Base-by-base conservation (phyloP, 768 basidiomycete genomes). In the Russula virescens region DNA sequence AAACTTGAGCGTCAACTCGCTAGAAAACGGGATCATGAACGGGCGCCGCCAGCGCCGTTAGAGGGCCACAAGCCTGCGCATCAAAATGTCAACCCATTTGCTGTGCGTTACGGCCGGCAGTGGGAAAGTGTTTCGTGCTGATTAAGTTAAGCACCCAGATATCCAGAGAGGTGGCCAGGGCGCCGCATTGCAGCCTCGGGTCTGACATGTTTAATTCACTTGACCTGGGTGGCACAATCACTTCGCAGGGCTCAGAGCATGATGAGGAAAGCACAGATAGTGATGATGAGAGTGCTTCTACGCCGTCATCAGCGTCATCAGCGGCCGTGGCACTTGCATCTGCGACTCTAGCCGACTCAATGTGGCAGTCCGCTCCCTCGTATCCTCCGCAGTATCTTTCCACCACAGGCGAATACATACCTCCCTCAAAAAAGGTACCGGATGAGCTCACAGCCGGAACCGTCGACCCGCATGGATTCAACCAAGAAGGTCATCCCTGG, bases 371-470 rank as follows among this genome's bases (percentile, higher is more conserved):
- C 21, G 81, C 85, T 5, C 89, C 91, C 0, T 77, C 81, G 2
- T 90, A 90, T 68, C 76, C 80, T 11, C 76, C 89, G 0, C 68
- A 87, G 3, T 94, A 93, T 70, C 78, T 94, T 47, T 91, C 89
- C 13, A 93, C 91, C 0, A 69, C 77, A 5, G 77, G 84, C 5
- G 91, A 94, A 71, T 90, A 88, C 70, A 75, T 92, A 14, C 13
- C 82, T 87, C 3, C 80, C 83, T 0, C 76, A 72, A 48, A 85
- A 79, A 65, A 68, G 78, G 0, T 75, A 79, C 1, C 70, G 79
- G 2, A 52, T 48, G 77, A 73, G 18, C 70, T 55, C 9, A 64
- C 69, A 6, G 74, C 79, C 11, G 75, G 84, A 42, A 74, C 77
- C 25, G 77, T 79, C 28, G 73, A 70, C 23, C 76, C 76, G 25